Evolutionary conservation across 2,329 filamentous ascomycete genomes (phyloP).

Genomic region (Fusarium anguioides): DNA sequence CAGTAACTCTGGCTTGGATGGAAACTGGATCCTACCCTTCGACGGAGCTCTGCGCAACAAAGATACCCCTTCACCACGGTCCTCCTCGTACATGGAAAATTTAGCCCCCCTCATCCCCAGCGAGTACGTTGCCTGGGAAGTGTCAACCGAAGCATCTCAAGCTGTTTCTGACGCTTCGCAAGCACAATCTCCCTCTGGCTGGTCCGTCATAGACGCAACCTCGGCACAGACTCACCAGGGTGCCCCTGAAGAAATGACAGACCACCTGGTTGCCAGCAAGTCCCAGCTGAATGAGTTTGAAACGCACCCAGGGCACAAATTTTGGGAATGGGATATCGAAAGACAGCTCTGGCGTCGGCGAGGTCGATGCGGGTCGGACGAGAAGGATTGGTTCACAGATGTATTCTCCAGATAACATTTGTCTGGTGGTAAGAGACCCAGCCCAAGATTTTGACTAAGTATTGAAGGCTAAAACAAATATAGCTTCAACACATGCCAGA

Average conservation of each 20-base stretch:
- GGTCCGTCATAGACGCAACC: neutral
- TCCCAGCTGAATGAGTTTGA: slow-evolving; percentile 12
- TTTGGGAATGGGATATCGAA: slow-evolving; percentile 24
- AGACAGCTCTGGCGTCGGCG: slow-evolving; percentile 19
- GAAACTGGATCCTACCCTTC: neutral
- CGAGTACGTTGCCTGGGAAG: neutral
- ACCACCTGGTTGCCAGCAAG: neutral
- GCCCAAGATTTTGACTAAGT: too few species aligned
- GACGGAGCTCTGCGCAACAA: too few species aligned
- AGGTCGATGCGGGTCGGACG: slow-evolving; percentile 1
- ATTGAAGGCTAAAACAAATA: too few species aligned
- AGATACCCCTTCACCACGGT: too few species aligned
- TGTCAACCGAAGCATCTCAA: neutral
- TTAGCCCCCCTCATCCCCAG: neutral
- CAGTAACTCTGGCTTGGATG: neutral
- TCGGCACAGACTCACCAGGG: neutral
- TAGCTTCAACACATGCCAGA: too few species aligned
- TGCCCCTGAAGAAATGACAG: neutral
- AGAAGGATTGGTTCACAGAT: slow-evolving; percentile 24
- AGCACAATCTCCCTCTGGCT: neutral
- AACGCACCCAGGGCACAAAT: slow-evolving; percentile 9
- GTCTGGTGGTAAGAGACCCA: too few species aligned
- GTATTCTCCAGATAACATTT: too few species aligned
- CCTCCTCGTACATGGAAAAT: neutral
- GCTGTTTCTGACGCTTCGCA: neutral